Conservation (phyloP, 2,329 filamentous ascomycete species). For the Penicillium sp. region DNA sequence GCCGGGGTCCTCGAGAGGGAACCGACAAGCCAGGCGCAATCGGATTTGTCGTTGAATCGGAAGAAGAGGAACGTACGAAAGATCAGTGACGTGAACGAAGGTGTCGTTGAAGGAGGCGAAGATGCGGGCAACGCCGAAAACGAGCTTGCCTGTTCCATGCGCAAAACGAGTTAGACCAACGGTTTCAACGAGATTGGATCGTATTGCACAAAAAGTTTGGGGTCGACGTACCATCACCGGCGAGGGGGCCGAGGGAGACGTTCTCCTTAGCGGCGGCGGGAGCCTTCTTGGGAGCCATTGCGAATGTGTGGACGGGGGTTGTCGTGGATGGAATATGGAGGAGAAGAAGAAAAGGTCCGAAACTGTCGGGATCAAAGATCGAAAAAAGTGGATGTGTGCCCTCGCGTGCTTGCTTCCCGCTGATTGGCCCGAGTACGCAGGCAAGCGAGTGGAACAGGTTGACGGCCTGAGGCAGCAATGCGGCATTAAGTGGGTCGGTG, state of each 20-base stretch:
- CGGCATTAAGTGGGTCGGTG: constrained; percentile 30
- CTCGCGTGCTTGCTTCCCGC: constrained; percentile 25
- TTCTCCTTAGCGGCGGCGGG: constrained; percentile 87
- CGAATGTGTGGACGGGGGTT: constrained; percentile 52
- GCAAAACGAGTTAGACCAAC: constrained; percentile 16
- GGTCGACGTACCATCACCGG: constrained; percentile 77
- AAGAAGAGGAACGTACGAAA: constrained; percentile 64
- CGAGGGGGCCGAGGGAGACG: constrained; percentile 95
- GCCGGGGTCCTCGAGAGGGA: constrained; percentile 2
- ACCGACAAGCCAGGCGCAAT: constrained; percentile 4
- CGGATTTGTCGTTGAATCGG: neutral
- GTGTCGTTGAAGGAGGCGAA: constrained; percentile 94
- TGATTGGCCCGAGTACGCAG: constrained; percentile 32
- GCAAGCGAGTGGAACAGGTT: constrained; percentile 30
- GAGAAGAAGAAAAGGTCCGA: constrained; percentile 27
- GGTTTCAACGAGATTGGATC: neutral
- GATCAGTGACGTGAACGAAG: constrained; percentile 99
- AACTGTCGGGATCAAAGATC: constrained; percentile 25
- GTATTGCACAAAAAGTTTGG: neutral
- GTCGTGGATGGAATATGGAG: constrained; percentile 46
- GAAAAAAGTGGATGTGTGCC: constrained; percentile 43
- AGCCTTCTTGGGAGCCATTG: constrained; percentile 80
- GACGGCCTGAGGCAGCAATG: constrained; percentile 17
- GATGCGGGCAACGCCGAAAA: constrained; percentile 97
- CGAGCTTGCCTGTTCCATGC: constrained; percentile 73